Base-by-base conservation (phyloP, 345 rosid species). In the Hibiscus tridactylites region DNA sequence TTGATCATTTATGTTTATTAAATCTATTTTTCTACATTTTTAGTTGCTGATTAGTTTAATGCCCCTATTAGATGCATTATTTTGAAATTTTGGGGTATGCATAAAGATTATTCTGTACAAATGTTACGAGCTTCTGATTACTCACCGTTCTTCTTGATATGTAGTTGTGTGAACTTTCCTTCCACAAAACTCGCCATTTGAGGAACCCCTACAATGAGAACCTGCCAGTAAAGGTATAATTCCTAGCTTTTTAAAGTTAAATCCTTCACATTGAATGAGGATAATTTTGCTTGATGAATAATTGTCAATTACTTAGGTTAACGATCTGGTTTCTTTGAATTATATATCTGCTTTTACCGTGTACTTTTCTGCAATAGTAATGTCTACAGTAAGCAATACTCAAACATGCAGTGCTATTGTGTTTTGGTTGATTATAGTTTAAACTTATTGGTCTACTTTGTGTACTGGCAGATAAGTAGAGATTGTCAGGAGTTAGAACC, bases 401-500 rank as follows among this genome's bases (percentile, higher is more conserved):
- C 39, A 39, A 6, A 49, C 58, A 5, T 5, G 8, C 59, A 29
- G 26, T 68, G 42, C 61, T 64, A 28, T 31, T 42, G 49, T 65
- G 50, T 44, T 10, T 44, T 3, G 26, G 24, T 61, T 8, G 17
- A 61, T 29, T 33, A 13, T 61, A 62, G 49, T n/a, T 17, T 63
- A 31, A 37, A 37, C 72, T 76, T 71, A 37, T 70, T 75, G 70
- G 72, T 76, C 52, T 77, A 33, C 71, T 74, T 72, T 70, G 65
- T 71, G 39, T 44, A 17, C 44, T 67, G 75, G 83, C 85, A 91
- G 99, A 95, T 95, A 75, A 95, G 99, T 80, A 92, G 99, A 87
- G 99, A 95, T 73, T 95, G 99, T 81, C 99, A 92, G 78, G 99
- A 92, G 85, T 82, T 95, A 75, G 99, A 95, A 82, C 87, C 90